Conservation (phyloP, 345 rosid genomes). For the Pistacia vera region DNA sequence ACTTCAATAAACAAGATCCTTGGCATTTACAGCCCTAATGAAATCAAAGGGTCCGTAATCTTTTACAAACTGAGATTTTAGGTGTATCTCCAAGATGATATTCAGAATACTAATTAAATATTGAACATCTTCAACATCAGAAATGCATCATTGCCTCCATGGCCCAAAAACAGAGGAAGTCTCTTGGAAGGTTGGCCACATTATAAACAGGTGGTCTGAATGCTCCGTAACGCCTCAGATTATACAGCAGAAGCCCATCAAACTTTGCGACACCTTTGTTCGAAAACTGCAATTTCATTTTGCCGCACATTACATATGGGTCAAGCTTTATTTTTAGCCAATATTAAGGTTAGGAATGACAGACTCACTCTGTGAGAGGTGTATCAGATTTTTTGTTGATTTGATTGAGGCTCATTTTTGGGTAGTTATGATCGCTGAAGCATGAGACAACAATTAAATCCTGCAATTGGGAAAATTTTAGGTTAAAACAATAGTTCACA, state of each 20-base stretch:
- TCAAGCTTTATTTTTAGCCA: no score
- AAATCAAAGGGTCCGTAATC: conserved; percentile 86
- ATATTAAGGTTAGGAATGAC: no score
- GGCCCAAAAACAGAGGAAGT: conserved; percentile 75
- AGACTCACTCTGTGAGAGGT: conserved; percentile 78
- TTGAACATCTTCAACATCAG: conserved; percentile 64
- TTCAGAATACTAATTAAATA: conserved; percentile 57
- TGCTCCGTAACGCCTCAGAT: conserved; percentile 65
- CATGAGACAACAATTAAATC: conserved; percentile 86
- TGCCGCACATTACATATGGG: no score
- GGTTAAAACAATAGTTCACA: not conserved
- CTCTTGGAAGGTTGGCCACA: conserved; percentile 67
- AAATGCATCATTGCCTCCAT: conserved; percentile 74
- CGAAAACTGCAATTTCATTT: conserved; percentile 49
- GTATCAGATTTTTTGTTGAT: conserved; percentile 81
- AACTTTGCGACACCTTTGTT: conserved; percentile 61
- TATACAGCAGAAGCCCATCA: conserved; percentile 50
- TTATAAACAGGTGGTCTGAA: conserved; percentile 62
- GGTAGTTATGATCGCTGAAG: conserved; percentile 56
- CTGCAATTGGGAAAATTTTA: conserved; percentile 27
- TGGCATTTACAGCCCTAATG: conserved; percentile 81
- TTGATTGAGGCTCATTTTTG: conserved; percentile 78
- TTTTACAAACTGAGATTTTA: conserved; percentile 57
- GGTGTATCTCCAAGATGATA: conserved; percentile 62
- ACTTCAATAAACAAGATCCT: conserved; percentile 70